Conservation (phyloP, 140 eudicot genomes). For the Cichorium intybus region DNA sequence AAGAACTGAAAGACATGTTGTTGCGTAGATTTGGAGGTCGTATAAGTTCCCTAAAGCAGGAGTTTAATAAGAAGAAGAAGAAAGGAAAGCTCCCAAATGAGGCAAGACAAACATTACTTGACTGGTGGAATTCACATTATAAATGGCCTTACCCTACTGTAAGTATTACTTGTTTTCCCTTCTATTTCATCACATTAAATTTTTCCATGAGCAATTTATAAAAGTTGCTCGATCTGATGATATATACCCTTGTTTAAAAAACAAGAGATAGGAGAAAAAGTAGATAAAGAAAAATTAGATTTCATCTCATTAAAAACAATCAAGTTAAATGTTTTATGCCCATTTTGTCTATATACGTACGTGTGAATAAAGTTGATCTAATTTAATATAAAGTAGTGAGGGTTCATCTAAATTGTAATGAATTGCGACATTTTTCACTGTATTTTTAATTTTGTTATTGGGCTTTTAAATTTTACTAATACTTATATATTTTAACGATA, state of each 20-base stretch:
- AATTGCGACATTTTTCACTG: too few species aligned
- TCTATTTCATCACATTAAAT: not conserved
- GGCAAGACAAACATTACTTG: conserved; percentile 62
- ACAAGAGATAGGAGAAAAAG: not conserved
- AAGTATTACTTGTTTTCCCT: conserved; percentile 15
- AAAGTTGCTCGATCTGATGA: not conserved
- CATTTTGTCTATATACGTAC: too few species aligned
- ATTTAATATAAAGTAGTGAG: too few species aligned
- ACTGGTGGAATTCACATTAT: conserved; percentile 81
- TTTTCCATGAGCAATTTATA: not conserved
- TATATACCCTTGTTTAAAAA: not conserved
- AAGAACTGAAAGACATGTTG: conserved; percentile 63
- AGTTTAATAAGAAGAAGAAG: conserved; percentile 86
- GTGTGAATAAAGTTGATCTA: too few species aligned
- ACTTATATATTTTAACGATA: too few species aligned
- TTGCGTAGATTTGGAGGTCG: conserved; percentile 68
- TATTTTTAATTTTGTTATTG: too few species aligned
- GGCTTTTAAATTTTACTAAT: too few species aligned
- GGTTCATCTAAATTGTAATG: too few species aligned
- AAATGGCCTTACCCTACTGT: conserved; percentile 98
- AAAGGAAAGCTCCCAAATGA: conserved; percentile 86
- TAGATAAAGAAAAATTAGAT: too few species aligned
- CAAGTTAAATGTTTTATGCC: too few species aligned
- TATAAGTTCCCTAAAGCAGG: conserved; percentile 60
- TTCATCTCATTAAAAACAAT: too few species aligned